Evolutionary conservation across 1,284 basidiomycete genomes (phyloP).

Genomic region (Inonotus hispidus): DNA sequence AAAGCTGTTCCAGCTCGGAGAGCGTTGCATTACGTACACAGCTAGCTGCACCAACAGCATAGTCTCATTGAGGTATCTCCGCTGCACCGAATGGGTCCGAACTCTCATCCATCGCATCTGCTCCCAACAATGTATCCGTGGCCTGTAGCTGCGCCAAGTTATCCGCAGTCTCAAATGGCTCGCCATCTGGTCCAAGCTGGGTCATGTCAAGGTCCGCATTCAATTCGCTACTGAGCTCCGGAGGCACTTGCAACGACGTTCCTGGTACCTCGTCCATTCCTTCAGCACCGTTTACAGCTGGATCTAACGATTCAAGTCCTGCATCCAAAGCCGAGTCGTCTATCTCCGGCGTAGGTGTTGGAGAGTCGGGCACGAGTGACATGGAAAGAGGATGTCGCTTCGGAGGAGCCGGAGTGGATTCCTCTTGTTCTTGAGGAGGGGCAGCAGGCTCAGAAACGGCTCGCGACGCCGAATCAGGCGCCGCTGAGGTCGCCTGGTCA

Average conservation of each 20-base stretch:
- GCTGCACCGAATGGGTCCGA: conserved; percentile 48
- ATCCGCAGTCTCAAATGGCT: conserved; percentile 48
- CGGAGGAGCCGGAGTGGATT: conserved; percentile 49
- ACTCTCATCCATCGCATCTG: conserved; percentile 51
- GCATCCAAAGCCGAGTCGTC: conserved; percentile 30
- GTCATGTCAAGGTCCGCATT: conserved; percentile 48
- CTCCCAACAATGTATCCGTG: conserved; percentile 50
- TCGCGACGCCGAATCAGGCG: conserved; percentile 33
- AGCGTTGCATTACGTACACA: background rate
- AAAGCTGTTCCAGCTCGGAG: background rate
- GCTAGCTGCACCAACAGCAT: background rate
- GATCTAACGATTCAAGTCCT: conserved; percentile 44
- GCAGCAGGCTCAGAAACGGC: conserved; percentile 32
- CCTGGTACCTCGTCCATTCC: conserved; percentile 29
- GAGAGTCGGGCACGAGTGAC: conserved; percentile 35
- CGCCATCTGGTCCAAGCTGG: conserved; percentile 57
- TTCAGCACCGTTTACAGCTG: conserved; percentile 31
- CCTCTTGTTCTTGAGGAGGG: conserved; percentile 34
- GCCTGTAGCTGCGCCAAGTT: conserved; percentile 52
- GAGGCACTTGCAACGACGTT: conserved; percentile 21
- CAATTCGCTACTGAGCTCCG: conserved; percentile 26
- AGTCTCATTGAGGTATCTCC: background rate
- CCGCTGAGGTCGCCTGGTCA: conserved; percentile 48
- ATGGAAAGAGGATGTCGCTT: conserved; percentile 47
- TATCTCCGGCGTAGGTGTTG: conserved; percentile 27